These are phyloP conservation scores for Scenedesmus sp. DNA, from an alignment of 163 green algal genomes.

Conservation along the genomic window DNA sequence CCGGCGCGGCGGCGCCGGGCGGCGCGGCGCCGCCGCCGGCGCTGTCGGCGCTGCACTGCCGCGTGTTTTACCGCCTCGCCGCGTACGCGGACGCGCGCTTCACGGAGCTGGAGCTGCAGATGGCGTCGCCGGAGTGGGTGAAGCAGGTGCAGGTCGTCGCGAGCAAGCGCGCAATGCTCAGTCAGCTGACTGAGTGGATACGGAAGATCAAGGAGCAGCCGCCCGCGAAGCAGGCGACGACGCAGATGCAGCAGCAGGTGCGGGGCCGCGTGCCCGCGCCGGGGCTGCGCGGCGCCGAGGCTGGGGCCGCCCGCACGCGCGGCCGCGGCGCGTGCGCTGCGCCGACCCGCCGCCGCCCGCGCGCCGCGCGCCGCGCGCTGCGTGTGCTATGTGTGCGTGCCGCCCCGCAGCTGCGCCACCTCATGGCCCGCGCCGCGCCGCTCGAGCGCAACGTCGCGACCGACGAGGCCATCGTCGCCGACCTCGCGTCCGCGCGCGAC, in stretches of 20 bases:
- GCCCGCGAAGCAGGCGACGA: neutral
- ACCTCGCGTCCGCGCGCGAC: constrained; percentile 3
- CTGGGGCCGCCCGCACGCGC: too few relatives aligned
- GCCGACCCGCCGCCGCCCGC: neutral
- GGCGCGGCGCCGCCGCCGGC: neutral
- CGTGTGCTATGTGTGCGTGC: neutral
- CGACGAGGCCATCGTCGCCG: neutral
- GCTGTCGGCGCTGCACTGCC: constrained; percentile 40
- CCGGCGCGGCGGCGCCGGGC: neutral
- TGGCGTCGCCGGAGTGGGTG: constrained; percentile 39
- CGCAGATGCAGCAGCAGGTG: constrained; percentile 7
- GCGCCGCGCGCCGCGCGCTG: too few relatives aligned
- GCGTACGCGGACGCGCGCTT: constrained; percentile 48
- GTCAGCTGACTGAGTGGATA: neutral
- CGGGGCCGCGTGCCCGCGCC: neutral
- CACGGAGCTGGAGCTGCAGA: constrained; percentile 4
- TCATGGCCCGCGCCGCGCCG: neutral
- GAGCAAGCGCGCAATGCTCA: constrained; percentile 27
- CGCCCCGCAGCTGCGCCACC: neutral
- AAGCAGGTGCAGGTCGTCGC: constrained; percentile 37
- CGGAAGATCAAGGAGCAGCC: neutral
- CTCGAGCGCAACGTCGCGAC: neutral
- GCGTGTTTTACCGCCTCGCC: constrained; percentile 49
- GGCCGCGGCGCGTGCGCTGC: neutral
- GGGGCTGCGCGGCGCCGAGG: too few relatives aligned